Evolutionary conservation across 2,329 filamentous ascomycete species (phyloP), one percentile per base, ranked within the genome.

Genomic region (Thelonectria discophora): DNA sequence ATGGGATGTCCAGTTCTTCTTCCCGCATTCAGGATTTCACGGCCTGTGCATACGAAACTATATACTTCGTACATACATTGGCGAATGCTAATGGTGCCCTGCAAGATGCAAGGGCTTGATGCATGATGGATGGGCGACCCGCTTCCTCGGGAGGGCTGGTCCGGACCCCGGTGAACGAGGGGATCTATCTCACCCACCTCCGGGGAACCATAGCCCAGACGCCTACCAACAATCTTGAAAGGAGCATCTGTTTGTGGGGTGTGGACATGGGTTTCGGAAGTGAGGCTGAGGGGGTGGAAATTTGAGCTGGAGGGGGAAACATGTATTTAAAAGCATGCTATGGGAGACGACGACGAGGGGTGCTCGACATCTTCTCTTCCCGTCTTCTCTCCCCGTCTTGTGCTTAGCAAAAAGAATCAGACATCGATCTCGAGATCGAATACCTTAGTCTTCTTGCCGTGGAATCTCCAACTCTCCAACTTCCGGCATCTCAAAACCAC

Each of bases 271-370:
- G 32, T 51, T 53, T 39, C 32, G 43, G 13, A 27, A 48, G 51
- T 60, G 58, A 56, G 58, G 52, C 58, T 52, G 52, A 48, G 47
- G 52, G 51, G 27, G 43, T 51, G 58, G 48, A 50, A 55, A 56
- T 55, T 17, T 47, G 21, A 54, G 45, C 54, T 46, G 18, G 24
- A 30, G 20, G 39, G 46, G 37, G 39, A 43, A 50, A 21, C 42
- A 53, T 12, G 15, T 40, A 55, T 52, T 39, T 34, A 61, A 56
- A 34, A 48, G 43, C 17, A 46, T 18, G 27, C 17, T 15, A 27
- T 49, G n/a, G 27, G 37, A 27, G 42, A 32, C 32, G 32, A 34
- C 32, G 32, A 34, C 13, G 32, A n/a, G n/a, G n/a, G 12, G 15
- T 24, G 10, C 21, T 37, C 20, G 27, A 47, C 24, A 17, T 20